These are phyloP conservation scores for Colletotrichum liaoningense DNA, from an alignment of 2,329 filamentous ascomycete genomes.

Conservation along the genomic window DNA sequence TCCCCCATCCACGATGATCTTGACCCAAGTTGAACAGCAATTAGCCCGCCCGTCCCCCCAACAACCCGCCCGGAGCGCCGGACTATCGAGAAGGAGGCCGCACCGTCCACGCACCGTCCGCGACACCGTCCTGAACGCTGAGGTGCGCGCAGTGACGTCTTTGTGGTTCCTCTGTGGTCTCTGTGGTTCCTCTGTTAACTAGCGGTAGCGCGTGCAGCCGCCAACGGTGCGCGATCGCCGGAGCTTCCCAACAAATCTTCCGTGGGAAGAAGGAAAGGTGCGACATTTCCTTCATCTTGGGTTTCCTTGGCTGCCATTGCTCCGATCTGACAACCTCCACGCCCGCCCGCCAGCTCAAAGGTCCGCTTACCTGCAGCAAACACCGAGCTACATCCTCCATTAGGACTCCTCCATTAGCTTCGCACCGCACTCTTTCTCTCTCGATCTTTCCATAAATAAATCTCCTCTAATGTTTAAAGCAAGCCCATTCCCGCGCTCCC, in stretches of 20 bases:
- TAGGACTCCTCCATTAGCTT: background rate
- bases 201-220: background rate
- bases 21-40: background rate
- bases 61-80: conserved; percentile 16
- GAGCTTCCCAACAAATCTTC: conserved; percentile 35
- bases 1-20: background rate
- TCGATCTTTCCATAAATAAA: background rate
- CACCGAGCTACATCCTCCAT: background rate
- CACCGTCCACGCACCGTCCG: conserved; percentile 14
- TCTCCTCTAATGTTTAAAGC: conserved; percentile 28
- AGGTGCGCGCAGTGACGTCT: conserved; percentile 21
- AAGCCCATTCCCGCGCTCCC: conserved; percentile 16
- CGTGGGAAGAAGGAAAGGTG: conserved; percentile 12
- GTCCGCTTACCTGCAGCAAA: conserved; percentile 19
- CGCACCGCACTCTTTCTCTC: background rate
- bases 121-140: conserved; percentile 4
- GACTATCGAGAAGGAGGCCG: conserved; percentile 8
- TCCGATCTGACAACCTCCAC: conserved; percentile 17
- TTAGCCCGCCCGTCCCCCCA: background rate
- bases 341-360: background rate
- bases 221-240: conserved; percentile 18
- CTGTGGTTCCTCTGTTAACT: too few relatives aligned
- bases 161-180: background rate
- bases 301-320: conserved; percentile 5
- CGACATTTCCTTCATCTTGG: conserved; percentile 32